Evolutionary conservation across 805 yeast species (phyloP), one percentile per base, ranked within the genome.

Genomic region (Candida morakotiae): DNA sequence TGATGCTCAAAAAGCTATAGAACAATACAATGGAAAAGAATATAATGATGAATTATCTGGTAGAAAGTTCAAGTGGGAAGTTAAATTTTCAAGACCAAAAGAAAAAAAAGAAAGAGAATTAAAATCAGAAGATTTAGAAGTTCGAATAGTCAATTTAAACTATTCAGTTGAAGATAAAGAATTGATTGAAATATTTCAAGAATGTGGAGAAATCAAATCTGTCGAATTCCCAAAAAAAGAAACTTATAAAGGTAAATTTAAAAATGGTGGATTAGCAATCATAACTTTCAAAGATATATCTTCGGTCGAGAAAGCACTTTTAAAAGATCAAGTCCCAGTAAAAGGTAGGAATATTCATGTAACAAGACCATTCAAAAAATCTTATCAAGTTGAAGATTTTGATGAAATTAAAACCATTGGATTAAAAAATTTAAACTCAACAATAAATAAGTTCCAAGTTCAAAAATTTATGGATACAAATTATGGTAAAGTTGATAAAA

Each of bases 201-300:
- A 60, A 27, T 75, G 53, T 56, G 93, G 91, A 0, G 45, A 44
- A 0, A 64, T 85, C 11, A 83, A 79, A 38, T 59, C 56, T 26
- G 53, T 83, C 0, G 65, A 61, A 22, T 43, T 83, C 2, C 86
- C 85, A 2, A 36, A 33, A 8, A 10, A 16, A 17, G 53, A 55
- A 6, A 53, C 53, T 24, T 60, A 58, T 22, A 61, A 52, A 29
- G 48, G 51, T 3, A 55, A 58, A 6, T 60, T 56, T 1, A 49
- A 62, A 6, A 71, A 79, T 49, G 77, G 76, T 31, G 89, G 91
- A 0, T 80, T 71, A 53, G 95, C 82, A 0, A 83, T 85, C 50
- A 58, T 85, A 0, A 62, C 75, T 0, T 83, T 77, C 46, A 40
- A 49, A 2, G 55, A 57, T 0, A 51, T 56, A 7, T 67, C 63